These are phyloP conservation scores for Leccinum angustisporum DNA, from an alignment of 1,284 basidiomycete genomes.

Conservation along the genomic window DNA sequence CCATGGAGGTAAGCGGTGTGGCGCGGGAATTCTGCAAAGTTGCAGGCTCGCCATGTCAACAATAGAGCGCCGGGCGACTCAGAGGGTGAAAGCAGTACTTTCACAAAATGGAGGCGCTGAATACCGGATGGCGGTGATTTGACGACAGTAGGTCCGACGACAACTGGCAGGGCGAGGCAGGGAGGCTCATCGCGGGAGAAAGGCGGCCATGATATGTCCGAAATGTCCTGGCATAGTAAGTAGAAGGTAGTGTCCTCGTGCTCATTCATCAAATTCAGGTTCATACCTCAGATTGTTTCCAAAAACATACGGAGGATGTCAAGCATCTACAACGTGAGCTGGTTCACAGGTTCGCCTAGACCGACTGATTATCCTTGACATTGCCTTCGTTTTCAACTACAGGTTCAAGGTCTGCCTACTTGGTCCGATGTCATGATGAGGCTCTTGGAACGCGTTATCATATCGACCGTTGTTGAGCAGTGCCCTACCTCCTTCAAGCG, in stretches of 20 bases:
- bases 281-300: neutral
- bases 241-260: neutral
- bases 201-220: neutral
- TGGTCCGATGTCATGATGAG: neutral
- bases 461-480: constrained; percentile 5
- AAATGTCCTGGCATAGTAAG: neutral
- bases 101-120: neutral
- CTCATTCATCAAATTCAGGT: neutral
- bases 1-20: neutral
- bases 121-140: constrained; percentile 1
- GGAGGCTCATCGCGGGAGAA: neutral
- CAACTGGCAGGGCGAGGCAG: neutral
- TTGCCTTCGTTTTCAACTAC: neutral
- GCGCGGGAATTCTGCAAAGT: neutral
- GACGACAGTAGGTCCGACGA: neutral
- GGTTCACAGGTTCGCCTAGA: neutral
- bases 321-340: constrained; percentile 1
- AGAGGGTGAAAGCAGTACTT: neutral
- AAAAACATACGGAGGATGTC: neutral
- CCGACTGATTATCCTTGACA: neutral
- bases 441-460: constrained; percentile 3
- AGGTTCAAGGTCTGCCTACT: neutral
- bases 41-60: neutral
- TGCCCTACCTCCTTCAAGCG: neutral
- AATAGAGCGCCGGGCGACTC: neutral